These are phyloP conservation scores for Podochytrium sp. DNA, from an alignment of 192 early-diverging fungal species.

Conservation along the genomic window DNA sequence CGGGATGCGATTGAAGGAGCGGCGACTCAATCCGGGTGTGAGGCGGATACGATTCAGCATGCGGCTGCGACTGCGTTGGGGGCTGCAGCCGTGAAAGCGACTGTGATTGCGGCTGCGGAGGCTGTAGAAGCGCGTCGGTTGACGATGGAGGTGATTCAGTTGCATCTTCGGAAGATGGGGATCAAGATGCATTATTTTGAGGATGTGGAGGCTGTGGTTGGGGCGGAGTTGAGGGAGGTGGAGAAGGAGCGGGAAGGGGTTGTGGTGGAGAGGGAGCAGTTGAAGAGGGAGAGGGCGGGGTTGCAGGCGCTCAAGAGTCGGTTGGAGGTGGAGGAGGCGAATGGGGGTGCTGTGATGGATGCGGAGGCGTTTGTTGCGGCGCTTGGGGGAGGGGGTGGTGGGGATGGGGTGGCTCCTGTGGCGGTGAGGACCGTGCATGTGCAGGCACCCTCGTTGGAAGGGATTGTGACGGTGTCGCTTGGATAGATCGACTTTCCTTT, in stretches of 20 bases:
- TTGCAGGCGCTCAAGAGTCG: constrained; percentile 18
- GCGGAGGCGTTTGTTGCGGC: no score
- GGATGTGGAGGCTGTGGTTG: constrained; percentile 85
- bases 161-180: constrained; percentile 87
- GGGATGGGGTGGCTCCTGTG: not conserved
- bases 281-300: constrained; percentile 33
- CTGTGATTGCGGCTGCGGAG: constrained; percentile 78
- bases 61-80: constrained; percentile 88
- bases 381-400: no score
- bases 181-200: constrained; percentile 94
- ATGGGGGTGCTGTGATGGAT: no score
- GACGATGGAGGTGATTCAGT: constrained; percentile 80
- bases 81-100: constrained; percentile 89
- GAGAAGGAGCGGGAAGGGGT: constrained; percentile 68
- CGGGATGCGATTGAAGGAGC: constrained; percentile 16
- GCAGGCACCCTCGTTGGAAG: not conserved
- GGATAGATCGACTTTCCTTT: not conserved
- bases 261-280: constrained; percentile 49
- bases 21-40: not conserved
- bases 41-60: constrained; percentile 58
- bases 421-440: not conserved
- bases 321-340: not conserved
- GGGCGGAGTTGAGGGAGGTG: constrained; percentile 84
- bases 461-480: constrained; percentile 1
- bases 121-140: constrained; percentile 84